Evolutionary conservation across 2,329 filamentous ascomycete species (phyloP).

Genomic region (Claviceps pazoutovae): DNA sequence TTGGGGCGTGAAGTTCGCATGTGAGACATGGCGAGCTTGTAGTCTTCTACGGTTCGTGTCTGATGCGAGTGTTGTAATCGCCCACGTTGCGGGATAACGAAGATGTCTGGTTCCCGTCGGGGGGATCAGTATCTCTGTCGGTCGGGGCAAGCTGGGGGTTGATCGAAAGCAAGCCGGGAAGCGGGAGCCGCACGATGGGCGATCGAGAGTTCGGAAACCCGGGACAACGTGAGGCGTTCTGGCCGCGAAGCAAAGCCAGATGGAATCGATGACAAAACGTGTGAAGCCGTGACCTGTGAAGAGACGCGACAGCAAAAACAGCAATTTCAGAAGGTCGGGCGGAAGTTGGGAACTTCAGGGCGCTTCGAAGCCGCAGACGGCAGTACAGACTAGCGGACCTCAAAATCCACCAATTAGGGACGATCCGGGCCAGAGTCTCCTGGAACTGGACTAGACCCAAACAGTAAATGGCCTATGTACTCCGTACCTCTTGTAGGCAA

Average conservation of each 20-base stretch:
- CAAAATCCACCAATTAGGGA: too few species aligned
- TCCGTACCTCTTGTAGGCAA: too few species aligned
- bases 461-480: too few species aligned
- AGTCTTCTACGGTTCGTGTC: neutral
- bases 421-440: too few species aligned
- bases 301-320: neutral
- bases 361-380: neutral
- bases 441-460: too few species aligned
- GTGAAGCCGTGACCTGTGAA: neutral
- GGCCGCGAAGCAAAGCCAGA: neutral
- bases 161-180: neutral
- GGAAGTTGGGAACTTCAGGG: neutral
- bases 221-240: neutral
- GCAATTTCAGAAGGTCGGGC: neutral
- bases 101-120: neutral
- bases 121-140: neutral
- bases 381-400: too few species aligned
- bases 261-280: neutral
- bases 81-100: neutral
- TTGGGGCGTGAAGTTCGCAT: constrained; percentile 50
- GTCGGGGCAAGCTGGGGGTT: neutral
- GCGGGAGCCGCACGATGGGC: neutral
- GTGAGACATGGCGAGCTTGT: constrained; percentile 15
- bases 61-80: neutral
- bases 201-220: too few species aligned